Evolutionary conservation across 371 early-diverging fungal genomes (phyloP).

Genomic region (Batkoa obscura): DNA sequence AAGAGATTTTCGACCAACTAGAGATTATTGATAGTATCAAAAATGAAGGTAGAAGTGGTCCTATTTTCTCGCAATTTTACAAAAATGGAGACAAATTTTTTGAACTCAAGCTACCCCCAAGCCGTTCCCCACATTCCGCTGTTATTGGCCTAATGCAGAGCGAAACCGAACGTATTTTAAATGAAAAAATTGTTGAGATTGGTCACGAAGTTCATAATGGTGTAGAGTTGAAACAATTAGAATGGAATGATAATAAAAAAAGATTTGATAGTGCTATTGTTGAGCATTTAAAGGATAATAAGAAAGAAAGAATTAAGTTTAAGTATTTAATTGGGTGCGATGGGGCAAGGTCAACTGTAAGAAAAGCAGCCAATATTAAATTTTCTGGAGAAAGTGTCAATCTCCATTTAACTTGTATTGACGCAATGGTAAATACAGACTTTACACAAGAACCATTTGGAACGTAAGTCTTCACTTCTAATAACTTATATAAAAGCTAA

Average conservation of each 20-base stretch:
- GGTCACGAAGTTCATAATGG: not conserved
- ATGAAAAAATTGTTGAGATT: not conserved
- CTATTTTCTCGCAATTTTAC: too few species aligned
- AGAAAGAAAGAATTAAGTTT: not conserved
- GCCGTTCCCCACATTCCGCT: too few species aligned
- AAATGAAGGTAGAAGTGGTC: not conserved
- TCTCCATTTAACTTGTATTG: slow-evolving; percentile 1
- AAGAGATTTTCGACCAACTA: slow-evolving; percentile 1
- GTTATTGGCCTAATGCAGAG: not conserved
- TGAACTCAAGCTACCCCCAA: too few species aligned
- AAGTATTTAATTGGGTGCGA: not conserved
- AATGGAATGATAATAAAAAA: not conserved
- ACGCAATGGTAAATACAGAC: not conserved
- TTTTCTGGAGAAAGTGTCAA: not conserved
- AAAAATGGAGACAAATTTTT: too few species aligned
- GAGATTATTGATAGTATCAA: not conserved
- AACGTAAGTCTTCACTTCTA: not conserved
- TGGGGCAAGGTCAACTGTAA: not conserved
- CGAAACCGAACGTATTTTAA: not conserved
- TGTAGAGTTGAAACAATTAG: not conserved
- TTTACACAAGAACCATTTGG: not conserved
- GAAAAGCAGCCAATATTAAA: not conserved
- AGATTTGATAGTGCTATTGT: not conserved
- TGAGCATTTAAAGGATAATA: not conserved
- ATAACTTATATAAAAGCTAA: slow-evolving; percentile 3